Evolutionary conservation across 345 rosid species (phyloP), one percentile per base, ranked within the genome.

Genomic region (Dipteronia sinensis): DNA sequence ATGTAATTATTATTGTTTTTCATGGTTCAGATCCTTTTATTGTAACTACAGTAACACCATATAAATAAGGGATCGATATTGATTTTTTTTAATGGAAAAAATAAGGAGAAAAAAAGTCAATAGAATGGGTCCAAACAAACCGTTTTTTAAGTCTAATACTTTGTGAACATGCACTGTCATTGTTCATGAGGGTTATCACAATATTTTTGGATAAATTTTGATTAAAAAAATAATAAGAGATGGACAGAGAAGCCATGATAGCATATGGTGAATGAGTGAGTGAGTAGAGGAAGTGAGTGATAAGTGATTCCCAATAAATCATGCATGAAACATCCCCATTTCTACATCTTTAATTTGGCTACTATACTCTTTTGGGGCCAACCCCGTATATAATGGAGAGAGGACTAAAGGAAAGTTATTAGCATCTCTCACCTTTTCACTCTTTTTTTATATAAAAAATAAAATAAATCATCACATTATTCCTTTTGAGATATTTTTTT

Each of bases 111-210:
- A 9, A 59, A 9, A 65, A 69, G 75, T 79, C 76, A 69, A 79
- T 72, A 38, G 16, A 69, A 20, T 77, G 77, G 78, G 78, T 68
- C 73, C 77, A 29, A 77, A 25, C 11, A 34, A 12, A 67, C 27
- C 31, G 68, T 17, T 62, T 22, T 22, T 20, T 59, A 0, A 22
- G 76, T 15, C 16, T 29, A 64, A 47, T 2, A 59, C 64, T 59
- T 59, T 59, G 64, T 19, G 64, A 59, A 20, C 64, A 59, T 59
- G 64, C 13, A 59, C 1, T 20, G 5, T 19, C 64, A 59, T 59
- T 59, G 64, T 59, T 59, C 64, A 59, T 53, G n/a, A 10, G 22
- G 22, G 9, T 20, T 7, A 22, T 59, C 64, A 9, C 5, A n/a
- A n/a, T 20, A 4, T 59, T 59, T 58, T 34, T 34, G 0, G 55